These are phyloP conservation scores for Camelina neglecta DNA, from an alignment of 345 rosid genomes.

Conservation along the genomic window DNA sequence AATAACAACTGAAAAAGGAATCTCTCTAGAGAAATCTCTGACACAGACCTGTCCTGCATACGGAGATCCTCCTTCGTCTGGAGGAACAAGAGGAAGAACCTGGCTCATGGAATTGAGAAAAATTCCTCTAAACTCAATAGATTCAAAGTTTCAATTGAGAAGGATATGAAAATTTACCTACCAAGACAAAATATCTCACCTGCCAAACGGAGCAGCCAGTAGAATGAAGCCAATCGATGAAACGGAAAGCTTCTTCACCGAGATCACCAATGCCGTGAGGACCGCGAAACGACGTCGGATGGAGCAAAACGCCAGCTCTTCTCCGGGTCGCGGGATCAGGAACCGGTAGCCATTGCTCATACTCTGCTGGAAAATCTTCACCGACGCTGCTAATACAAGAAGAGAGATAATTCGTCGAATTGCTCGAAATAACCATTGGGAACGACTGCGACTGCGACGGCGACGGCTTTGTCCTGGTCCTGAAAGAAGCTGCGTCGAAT, in stretches of 20 bases:
- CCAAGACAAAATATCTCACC: constrained; percentile 40
- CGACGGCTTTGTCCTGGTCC: background rate
- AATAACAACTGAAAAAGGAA: background rate
- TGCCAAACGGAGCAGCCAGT: constrained; percentile 96
- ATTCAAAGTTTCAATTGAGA: no score
- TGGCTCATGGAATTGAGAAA: constrained; percentile 41
- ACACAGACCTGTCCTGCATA: constrained; percentile 84
- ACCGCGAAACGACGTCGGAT: constrained; percentile 87
- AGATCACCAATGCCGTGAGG: constrained; percentile 89
- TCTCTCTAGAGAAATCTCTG: background rate
- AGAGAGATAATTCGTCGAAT: constrained; percentile 33
- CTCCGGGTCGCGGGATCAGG: constrained; percentile 51
- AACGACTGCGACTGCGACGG: constrained; percentile 27
- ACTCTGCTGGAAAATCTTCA: constrained; percentile 65
- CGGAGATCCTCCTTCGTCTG: constrained; percentile 83
- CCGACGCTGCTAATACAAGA: constrained; percentile 53
- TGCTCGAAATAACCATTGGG: constrained; percentile 42
- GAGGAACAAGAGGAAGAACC: constrained; percentile 99
- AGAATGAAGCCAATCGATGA: constrained; percentile 86
- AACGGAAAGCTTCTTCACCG: constrained; percentile 74
- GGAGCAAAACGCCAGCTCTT: constrained; percentile 89
- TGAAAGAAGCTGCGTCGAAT: constrained; percentile 12
- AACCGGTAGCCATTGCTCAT: constrained; percentile 62
- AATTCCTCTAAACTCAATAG: background rate
- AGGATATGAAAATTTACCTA: no score